phyloP scores from a whole-genome alignment of 192 early-diverging fungal genomes.

The Coemansia furcata region DNA sequence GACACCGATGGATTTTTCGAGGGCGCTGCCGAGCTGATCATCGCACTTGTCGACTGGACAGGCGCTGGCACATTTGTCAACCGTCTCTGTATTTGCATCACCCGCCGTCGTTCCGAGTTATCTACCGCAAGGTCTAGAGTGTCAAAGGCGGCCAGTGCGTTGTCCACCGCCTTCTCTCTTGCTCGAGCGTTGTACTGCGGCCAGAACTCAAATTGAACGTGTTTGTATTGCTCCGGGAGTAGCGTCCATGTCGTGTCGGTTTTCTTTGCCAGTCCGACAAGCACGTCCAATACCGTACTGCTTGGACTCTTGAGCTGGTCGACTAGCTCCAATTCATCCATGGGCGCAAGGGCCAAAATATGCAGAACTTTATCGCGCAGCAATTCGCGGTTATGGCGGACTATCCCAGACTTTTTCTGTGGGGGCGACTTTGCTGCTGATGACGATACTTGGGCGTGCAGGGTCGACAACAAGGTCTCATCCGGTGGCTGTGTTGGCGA shows the following conservation, averaged over 20 bases:
- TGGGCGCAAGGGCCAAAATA: conserved; percentile 23
- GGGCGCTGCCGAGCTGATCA: neutral
- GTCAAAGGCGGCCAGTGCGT: conserved; percentile 56
- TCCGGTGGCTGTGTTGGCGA: neutral
- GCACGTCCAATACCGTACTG: conserved; percentile 15
- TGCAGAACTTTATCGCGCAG: conserved; percentile 37
- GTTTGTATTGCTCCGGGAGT: conserved; percentile 47
- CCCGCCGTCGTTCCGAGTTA: conserved; percentile 48
- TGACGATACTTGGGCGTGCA: neutral
- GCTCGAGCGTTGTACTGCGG: conserved; percentile 43
- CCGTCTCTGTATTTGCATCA: conserved; percentile 9
- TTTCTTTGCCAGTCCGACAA: conserved; percentile 10
- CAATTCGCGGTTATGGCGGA: conserved; percentile 40
- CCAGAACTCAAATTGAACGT: conserved; percentile 58
- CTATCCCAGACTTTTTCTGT: conserved; percentile 47
- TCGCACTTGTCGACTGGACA: neutral
- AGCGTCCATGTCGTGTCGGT: conserved; percentile 44
- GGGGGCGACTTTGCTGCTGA: conserved; percentile 16
- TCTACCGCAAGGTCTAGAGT: conserved; percentile 45
- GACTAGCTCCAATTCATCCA: conserved; percentile 14
- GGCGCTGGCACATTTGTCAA: neutral
- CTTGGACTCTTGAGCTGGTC: conserved; percentile 20
- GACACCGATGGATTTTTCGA: conserved; percentile 5
- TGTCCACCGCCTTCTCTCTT: conserved; percentile 36
- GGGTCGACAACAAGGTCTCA: neutral